Evolutionary conservation across 805 yeast genomes (phyloP).

Genomic region (Starmerella etchellsii): DNA sequence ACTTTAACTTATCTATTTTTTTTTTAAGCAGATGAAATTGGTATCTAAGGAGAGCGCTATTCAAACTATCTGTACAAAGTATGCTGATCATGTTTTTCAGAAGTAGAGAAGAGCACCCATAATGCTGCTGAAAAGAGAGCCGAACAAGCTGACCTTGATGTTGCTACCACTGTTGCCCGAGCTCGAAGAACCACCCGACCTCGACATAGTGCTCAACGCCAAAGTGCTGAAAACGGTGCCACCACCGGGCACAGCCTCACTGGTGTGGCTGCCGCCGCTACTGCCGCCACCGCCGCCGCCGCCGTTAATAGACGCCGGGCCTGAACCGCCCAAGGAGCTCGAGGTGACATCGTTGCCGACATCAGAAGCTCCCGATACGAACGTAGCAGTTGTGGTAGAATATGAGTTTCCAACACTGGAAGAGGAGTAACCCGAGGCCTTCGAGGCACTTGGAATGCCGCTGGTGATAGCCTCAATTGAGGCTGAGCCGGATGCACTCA

Average conservation of each 20-base stretch:
- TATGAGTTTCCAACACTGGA: slow-evolving; percentile 4
- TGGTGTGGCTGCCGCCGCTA: background rate
- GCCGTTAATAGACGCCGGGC: background rate
- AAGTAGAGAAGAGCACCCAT: slow-evolving; percentile 1
- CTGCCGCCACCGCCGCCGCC: background rate
- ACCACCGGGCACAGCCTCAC: background rate
- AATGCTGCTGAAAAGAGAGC: background rate
- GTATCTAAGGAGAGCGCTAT: too few species aligned
- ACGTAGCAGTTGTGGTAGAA: slow-evolving; percentile 7
- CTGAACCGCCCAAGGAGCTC: too few species aligned
- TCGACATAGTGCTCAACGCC: too few species aligned
- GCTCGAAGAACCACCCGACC: too few species aligned
- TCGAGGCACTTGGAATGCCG: slow-evolving; percentile 23
- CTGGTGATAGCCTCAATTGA: slow-evolving; percentile 22
- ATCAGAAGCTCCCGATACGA: slow-evolving; percentile 2
- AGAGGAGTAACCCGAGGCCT: slow-evolving; percentile 19
- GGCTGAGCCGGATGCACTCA: slow-evolving; percentile 19
- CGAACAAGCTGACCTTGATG: background rate
- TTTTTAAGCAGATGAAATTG: too few species aligned
- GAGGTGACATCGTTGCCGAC: background rate
- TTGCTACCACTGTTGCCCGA: background rate
- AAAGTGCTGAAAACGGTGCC: background rate
- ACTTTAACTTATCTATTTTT: too few species aligned
- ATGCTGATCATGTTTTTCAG: too few species aligned
- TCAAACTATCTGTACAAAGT: too few species aligned